Conservation (phyloP, 768 basidiomycete genomes). For the Pisolithus sp. region DNA sequence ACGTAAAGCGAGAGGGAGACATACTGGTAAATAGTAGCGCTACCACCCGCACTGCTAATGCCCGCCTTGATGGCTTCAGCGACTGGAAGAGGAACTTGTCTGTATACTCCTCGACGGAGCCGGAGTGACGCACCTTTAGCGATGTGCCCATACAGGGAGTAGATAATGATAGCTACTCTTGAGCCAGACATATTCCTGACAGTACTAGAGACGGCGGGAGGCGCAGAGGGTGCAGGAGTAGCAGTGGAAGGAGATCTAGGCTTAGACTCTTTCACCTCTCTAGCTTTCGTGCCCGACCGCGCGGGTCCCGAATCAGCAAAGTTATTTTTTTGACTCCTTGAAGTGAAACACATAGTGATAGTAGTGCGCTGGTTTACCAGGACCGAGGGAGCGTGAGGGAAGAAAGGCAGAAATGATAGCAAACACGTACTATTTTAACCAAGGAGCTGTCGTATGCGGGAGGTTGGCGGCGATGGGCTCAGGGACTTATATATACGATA, state of each 20-base stretch:
- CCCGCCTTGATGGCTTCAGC: constrained; percentile 35
- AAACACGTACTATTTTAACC: too few relatives aligned
- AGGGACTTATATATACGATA: too few relatives aligned
- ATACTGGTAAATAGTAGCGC: constrained; percentile 42
- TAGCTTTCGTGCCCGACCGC: constrained; percentile 11
- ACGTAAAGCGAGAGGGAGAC: constrained; percentile 7
- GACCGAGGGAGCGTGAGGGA: background rate
- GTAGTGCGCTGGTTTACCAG: background rate
- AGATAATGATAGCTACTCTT: constrained; percentile 41
- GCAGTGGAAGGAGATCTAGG: constrained; percentile 2
- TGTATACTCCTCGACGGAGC: background rate
- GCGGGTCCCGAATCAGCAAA: constrained; percentile 24
- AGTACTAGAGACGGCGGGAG: background rate
- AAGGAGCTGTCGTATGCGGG: too few relatives aligned
- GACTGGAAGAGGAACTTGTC: constrained; percentile 13
- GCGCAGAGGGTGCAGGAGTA: background rate
- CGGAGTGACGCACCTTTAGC: constrained; percentile 31
- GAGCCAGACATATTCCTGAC: constrained; percentile 20
- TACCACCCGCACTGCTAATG: constrained; percentile 37
- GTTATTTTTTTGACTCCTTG: constrained; percentile 30
- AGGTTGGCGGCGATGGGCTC: too few relatives aligned
- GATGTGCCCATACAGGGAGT: constrained; percentile 47
- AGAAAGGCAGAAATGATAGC: constrained; percentile 2
- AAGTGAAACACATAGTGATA: constrained; percentile 33
- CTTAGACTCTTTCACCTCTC: constrained; percentile 1